Conservation (phyloP, 345 rosid species). For the Laguncularia racemosa region DNA sequence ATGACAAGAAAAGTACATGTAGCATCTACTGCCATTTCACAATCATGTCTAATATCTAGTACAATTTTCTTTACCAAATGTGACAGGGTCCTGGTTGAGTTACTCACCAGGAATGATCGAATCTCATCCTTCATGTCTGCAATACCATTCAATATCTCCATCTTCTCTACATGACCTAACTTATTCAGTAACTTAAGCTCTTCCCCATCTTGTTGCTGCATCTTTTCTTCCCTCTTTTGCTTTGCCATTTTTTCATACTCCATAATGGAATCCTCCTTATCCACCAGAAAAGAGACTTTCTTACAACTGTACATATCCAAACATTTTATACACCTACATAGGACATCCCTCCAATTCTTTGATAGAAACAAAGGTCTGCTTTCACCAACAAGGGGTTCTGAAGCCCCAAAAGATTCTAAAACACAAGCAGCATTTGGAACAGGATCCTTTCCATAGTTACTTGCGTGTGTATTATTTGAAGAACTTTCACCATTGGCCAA, state of each 20-base stretch:
- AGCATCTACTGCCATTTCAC: neutral
- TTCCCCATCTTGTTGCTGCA: slow-evolving; percentile 75
- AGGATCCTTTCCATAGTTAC: slow-evolving; percentile 12
- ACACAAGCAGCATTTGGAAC: slow-evolving; percentile 25
- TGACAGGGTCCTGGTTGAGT: neutral
- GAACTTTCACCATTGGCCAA: slow-evolving; percentile 39
- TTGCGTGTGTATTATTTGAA: slow-evolving; percentile 20
- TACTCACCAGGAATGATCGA: slow-evolving; percentile 57
- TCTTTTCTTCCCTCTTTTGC: slow-evolving; percentile 81
- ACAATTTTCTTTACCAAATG: neutral
- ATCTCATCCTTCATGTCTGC: slow-evolving; percentile 76
- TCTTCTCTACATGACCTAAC: slow-evolving; percentile 85
- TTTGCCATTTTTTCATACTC: slow-evolving; percentile 88
- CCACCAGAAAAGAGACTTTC: slow-evolving; percentile 55
- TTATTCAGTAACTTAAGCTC: slow-evolving; percentile 52
- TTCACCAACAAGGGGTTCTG: slow-evolving; percentile 21
- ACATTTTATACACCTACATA: slow-evolving; percentile 79
- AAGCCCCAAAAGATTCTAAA: slow-evolving; percentile 25
- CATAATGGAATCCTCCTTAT: slow-evolving; percentile 74
- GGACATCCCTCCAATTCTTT: slow-evolving; percentile 75
- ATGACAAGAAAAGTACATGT: neutral
- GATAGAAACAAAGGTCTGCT: slow-evolving; percentile 66
- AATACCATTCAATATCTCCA: slow-evolving; percentile 83
- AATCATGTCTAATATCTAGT: neutral
- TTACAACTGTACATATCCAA: slow-evolving; percentile 52